phyloP scores from a whole-genome alignment of 441 rosid genomes.

The Hura crepitans region DNA sequence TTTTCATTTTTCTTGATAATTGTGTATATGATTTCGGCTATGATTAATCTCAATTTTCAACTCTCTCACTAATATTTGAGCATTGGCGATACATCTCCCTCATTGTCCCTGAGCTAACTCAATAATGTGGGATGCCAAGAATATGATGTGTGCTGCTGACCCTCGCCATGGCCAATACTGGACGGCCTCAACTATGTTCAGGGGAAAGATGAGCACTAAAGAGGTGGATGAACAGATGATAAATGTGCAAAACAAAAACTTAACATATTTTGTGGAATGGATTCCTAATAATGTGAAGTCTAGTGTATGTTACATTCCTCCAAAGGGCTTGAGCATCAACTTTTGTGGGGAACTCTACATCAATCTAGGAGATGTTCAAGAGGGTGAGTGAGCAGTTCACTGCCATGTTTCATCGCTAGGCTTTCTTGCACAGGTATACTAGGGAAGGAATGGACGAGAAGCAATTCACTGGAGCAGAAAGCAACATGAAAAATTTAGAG shows the following conservation, averaged over 20 bases:
- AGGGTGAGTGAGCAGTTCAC: constrained; percentile 75
- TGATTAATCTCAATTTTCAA: too few species aligned
- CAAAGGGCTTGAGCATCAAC: constrained; percentile 63
- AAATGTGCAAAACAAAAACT: too few species aligned
- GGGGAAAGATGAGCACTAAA: too few species aligned
- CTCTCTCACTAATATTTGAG: too few species aligned
- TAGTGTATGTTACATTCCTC: constrained; percentile 80
- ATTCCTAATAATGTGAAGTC: constrained; percentile 87
- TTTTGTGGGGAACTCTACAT: constrained; percentile 65
- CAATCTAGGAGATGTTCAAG: constrained; percentile 75
- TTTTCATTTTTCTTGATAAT: too few species aligned
- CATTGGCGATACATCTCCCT: constrained; percentile 68
- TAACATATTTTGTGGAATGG: too few species aligned
- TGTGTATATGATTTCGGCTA: too few species aligned
- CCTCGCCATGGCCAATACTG: too few species aligned
- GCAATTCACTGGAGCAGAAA: constrained; percentile 75
- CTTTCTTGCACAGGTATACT: constrained; percentile 70
- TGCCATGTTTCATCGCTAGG: constrained; percentile 76
- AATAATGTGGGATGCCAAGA: constrained; percentile 69
- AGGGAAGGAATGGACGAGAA: constrained; percentile 76
- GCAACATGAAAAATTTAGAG: constrained; percentile 71
- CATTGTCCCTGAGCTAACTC: constrained; percentile 70
- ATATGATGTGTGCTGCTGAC: too few species aligned
- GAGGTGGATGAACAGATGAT: too few species aligned
- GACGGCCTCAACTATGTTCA: too few species aligned